Evolutionary conservation across 176 grass and related monocot species (phyloP).

Genomic region (Aegilops tauschii): DNA sequence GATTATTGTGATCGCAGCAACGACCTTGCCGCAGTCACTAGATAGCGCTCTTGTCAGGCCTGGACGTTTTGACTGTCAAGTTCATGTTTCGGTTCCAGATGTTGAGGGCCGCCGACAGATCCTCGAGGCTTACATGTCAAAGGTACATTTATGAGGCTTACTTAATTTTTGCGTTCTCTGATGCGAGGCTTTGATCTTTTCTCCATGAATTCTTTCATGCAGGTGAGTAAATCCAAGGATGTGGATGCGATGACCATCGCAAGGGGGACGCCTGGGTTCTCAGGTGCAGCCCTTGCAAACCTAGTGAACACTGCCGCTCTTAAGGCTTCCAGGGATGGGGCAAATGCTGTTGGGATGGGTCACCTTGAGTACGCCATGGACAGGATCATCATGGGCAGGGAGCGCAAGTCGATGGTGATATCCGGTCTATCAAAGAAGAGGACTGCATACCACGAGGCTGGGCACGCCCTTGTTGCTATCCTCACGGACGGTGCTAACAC

Average conservation of each 20-base stretch:
- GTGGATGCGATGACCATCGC: neutral
- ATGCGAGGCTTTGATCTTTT: neutral
- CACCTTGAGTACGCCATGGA: neutral
- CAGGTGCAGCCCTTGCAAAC: slow-evolving; percentile 4
- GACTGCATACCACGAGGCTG: neutral
- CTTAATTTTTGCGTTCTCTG: neutral
- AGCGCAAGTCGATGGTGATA: neutral
- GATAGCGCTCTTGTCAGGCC: slow-evolving; percentile 81
- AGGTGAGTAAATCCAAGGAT: neutral
- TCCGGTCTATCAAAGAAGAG: neutral
- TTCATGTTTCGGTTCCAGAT: slow-evolving; percentile 82
- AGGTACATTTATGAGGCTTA: slow-evolving; percentile 23
- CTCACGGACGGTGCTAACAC: neutral
- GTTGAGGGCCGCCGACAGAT: slow-evolving; percentile 82
- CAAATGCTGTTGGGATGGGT: neutral
- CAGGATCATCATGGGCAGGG: neutral
- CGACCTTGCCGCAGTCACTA: slow-evolving; percentile 74
- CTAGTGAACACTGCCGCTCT: neutral
- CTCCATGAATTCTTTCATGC: neutral
- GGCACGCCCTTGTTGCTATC: neutral
- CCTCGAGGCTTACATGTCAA: slow-evolving; percentile 73
- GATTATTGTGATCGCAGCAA: slow-evolving; percentile 82
- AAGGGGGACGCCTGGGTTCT: neutral
- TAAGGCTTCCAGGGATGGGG: neutral
- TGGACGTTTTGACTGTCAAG: slow-evolving; percentile 76